Evolutionary conservation across 2,329 filamentous ascomycete species (phyloP).

Genomic region (Corniculantispora saksenae): DNA sequence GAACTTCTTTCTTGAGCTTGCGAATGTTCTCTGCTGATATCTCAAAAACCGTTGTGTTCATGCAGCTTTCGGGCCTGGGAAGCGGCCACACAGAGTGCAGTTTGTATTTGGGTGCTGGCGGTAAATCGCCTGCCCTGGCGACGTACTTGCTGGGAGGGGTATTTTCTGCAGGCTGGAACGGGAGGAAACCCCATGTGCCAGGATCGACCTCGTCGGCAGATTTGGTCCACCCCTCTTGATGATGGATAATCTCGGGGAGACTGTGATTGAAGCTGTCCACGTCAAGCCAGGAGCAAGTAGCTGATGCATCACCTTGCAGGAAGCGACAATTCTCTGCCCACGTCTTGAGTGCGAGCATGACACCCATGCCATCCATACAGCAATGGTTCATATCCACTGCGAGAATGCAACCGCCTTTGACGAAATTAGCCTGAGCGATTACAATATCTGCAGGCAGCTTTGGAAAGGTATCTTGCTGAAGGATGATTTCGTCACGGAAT

Average conservation of each 20-base stretch:
- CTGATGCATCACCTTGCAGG: conserved; percentile 28
- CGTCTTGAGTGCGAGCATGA: conserved; percentile 30
- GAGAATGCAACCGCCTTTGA: conserved; percentile 33
- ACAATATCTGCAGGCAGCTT: conserved; percentile 32
- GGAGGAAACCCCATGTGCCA: conserved; percentile 29
- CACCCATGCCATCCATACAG: conserved; percentile 32
- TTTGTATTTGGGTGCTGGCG: conserved; percentile 28
- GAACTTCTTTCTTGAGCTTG: conserved; percentile 32
- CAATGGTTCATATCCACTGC: conserved; percentile 29
- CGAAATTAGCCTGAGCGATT: conserved; percentile 33
- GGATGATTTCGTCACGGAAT: conserved; percentile 30
- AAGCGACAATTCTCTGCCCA: conserved; percentile 35
- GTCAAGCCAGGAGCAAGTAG: conserved; percentile 30
- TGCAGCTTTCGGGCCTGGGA: conserved; percentile 28
- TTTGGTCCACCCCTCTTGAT: conserved; percentile 27
- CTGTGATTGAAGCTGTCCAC: conserved; percentile 34
- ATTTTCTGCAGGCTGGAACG: conserved; percentile 24
- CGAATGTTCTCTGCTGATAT: conserved; percentile 33
- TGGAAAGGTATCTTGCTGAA: conserved; percentile 27
- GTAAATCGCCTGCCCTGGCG: conserved; percentile 19
- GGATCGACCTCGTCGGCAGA: conserved; percentile 29
- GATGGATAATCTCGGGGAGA: conserved; percentile 30
- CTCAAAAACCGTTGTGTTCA: conserved; percentile 34
- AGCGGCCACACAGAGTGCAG: conserved; percentile 32
- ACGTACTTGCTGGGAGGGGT: conserved; percentile 6